Conservation (phyloP, 371 early-diverging fungal species). For the Mucor indicus region DNA sequence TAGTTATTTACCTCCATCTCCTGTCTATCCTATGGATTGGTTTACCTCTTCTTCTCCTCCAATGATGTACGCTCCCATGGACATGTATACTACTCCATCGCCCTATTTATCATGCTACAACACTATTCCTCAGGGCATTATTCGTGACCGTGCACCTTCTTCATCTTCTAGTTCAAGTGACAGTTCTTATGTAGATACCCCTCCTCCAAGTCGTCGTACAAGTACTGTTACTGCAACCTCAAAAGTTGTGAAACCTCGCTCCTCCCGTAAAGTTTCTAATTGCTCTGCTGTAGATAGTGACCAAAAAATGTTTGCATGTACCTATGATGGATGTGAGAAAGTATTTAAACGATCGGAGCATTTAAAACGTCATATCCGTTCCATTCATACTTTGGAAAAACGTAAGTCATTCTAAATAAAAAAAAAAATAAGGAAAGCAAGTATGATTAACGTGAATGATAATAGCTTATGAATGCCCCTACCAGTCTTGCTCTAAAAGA, state of each 20-base stretch:
- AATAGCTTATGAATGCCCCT: slow-evolving; percentile 61
- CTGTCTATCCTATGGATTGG: slow-evolving; percentile 18
- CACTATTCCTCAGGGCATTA: background rate
- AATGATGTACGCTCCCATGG: slow-evolving; percentile 21
- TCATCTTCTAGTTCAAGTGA: slow-evolving; percentile 20
- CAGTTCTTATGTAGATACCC: slow-evolving; percentile 2
- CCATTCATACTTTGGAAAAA: slow-evolving; percentile 56
- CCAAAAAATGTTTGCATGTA: slow-evolving; percentile 53
- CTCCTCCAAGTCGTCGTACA: slow-evolving; percentile 11
- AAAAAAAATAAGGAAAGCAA: background rate
- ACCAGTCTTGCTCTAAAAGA: slow-evolving; percentile 71
- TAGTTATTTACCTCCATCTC: background rate
- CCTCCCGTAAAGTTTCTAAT: slow-evolving; percentile 34
- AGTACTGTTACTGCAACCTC: slow-evolving; percentile 1
- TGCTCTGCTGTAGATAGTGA: slow-evolving; percentile 37
- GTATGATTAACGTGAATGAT: background rate
- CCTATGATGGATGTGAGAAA: slow-evolving; percentile 62
- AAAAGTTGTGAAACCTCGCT: slow-evolving; percentile 24
- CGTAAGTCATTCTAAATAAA: slow-evolving; percentile 31
- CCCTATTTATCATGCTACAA: slow-evolving; percentile 2
- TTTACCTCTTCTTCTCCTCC: slow-evolving; percentile 7
- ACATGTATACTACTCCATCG: slow-evolving; percentile 21
- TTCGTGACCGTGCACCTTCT: slow-evolving; percentile 21
- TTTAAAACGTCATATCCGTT: slow-evolving; percentile 75
- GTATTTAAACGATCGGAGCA: slow-evolving; percentile 85